These are phyloP conservation scores for Cyclostephanos tholiformis DNA, from an alignment of 108 stramenopile species.

Conservation along the genomic window DNA sequence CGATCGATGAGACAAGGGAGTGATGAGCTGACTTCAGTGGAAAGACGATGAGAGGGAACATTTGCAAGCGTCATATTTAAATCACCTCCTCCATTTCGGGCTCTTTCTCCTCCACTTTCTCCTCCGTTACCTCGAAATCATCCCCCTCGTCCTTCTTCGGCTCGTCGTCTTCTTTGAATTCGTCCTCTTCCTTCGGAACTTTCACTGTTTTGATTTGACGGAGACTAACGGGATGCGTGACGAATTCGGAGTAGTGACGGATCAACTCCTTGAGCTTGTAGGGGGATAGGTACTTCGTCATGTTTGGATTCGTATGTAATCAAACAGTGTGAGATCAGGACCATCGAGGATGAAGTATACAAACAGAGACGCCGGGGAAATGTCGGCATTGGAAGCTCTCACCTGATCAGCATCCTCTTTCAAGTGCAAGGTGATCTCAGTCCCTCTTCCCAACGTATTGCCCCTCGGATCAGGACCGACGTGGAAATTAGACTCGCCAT, in stretches of 20 bases:
- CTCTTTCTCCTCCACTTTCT: slow-evolving; percentile 50
- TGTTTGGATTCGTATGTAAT: background rate
- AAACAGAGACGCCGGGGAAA: background rate
- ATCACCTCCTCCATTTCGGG: slow-evolving; percentile 79
- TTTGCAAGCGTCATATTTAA: background rate
- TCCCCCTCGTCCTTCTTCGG: slow-evolving; percentile 35
- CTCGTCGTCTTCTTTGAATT: slow-evolving; percentile 68
- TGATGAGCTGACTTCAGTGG: background rate
- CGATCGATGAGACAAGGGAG: background rate
- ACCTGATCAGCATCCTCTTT: slow-evolving; percentile 93
- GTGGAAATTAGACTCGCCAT: slow-evolving; percentile 89
- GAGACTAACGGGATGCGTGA: slow-evolving; percentile 96
- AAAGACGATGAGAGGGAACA: background rate
- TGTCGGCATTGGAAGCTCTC: background rate
- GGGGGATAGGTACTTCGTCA: slow-evolving; percentile 66
- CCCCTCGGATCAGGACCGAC: slow-evolving; percentile 95
- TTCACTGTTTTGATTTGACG: slow-evolving; percentile 72
- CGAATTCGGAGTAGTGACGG: slow-evolving; percentile 98
- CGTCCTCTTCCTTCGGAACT: slow-evolving; percentile 84
- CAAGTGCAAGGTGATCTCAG: slow-evolving; percentile 98
- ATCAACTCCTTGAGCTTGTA: slow-evolving; percentile 82
- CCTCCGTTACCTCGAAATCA: slow-evolving; percentile 35
- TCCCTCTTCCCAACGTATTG: slow-evolving; percentile 95
- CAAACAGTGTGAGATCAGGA: background rate
- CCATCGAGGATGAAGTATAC: background rate